Base-by-base conservation (phyloP, 345 rosid species). In the Dipteronia sinensis region DNA sequence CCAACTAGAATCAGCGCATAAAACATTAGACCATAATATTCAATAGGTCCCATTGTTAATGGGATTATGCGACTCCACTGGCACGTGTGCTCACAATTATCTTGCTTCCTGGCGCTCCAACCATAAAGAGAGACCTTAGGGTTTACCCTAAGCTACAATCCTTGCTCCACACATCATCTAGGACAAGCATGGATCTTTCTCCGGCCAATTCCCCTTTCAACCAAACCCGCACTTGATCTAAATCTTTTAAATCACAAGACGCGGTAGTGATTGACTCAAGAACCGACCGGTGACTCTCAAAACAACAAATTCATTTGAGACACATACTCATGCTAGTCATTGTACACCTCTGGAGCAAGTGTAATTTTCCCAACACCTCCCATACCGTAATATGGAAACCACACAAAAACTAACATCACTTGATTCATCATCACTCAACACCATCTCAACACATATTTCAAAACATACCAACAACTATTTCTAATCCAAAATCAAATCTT, bases 111-210 rank as follows among this genome's bases (percentile, higher is more conserved):
- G 16, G 5, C 13, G 19, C 55, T 49, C 55, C 55, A 12, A 2
- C 55, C 19, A 49, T 15, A 49, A 49, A 13, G 16, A 19, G 55
- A 49, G 55, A 49, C 55, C 16, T 49, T 3, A 49, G 16, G 55
- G 4, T 49, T 49, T 49, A 6, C 15, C 16, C 55, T 4, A 49
- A 49, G 16, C 5, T 49, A 49, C 16, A 15, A 49, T 11, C 55
- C 55, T 49, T 49, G 55, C 55, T 49, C 58, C 58, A 53, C n/a
- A 53, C 58, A 53, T 53, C 23, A 68, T 68, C 67, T 6, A 64
- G 9, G 7, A 64, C 67, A 27, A 27, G 34, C 38, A 64, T 1
- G 19, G 16, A 27, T 11, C 3, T 3, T 53, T 16, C n/a, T 11
- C 34, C 42, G 3, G 19, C 38, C 67, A 64, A 12, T 15, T 25